Percentiles rank a stretch among this genome's conserved stretches.
Conservation (phyloP, 805 yeast species). For the Wickerhamomyces silvicola region DNA sequence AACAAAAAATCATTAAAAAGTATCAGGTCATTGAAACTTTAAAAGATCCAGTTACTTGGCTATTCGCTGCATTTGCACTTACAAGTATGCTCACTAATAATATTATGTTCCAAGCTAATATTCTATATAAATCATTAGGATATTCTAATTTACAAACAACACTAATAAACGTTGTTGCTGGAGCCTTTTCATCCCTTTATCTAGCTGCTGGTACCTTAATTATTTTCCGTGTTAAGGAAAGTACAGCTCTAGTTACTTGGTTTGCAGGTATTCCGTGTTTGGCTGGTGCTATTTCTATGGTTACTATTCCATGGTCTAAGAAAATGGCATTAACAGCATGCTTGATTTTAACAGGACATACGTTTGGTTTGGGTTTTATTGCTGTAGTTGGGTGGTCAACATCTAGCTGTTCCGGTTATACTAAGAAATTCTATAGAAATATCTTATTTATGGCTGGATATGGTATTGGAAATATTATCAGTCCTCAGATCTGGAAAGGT, state of each 20-base stretch:
- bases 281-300: conserved; percentile 36
- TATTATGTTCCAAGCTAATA: conserved; percentile 37
- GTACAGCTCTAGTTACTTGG: conserved; percentile 25
- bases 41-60: conserved; percentile 41
- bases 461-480: conserved; percentile 35
- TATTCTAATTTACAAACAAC: conserved; percentile 34
- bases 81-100: conserved; percentile 38
- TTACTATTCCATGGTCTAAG: conserved; percentile 33
- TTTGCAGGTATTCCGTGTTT: conserved; percentile 29
- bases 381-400: conserved; percentile 18
- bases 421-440: conserved; percentile 35
- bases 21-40: conserved; percentile 42
- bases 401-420: conserved; percentile 30
- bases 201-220: conserved; percentile 26
- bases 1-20: conserved; percentile 39
- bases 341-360: conserved; percentile 32
- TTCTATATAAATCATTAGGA: conserved; percentile 32
- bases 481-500: conserved; percentile 40
- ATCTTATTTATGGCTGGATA: conserved; percentile 32
- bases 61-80: conserved; percentile 31
- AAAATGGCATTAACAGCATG: conserved; percentile 34
- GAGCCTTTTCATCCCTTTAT: conserved; percentile 32
- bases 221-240: conserved; percentile 24
- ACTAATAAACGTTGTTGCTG: conserved; percentile 40
- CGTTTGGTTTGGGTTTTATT: conserved; percentile 24